These are phyloP conservation scores for Haplosporangium sp. DNA, from an alignment of 371 early-diverging fungal genomes.

Conservation along the genomic window DNA sequence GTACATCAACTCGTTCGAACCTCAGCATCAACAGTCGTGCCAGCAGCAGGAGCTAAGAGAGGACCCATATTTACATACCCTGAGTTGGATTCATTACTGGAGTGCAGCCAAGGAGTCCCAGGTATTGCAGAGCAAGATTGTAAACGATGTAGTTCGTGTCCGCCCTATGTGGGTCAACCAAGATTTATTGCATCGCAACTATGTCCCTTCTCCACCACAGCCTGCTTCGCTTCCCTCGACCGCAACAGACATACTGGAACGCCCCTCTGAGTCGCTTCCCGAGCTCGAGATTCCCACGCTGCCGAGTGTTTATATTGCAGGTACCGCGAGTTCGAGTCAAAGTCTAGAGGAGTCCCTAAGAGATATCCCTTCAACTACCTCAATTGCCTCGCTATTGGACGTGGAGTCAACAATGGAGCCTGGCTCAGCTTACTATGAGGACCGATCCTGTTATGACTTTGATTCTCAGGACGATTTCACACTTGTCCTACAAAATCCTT, in stretches of 20 bases:
- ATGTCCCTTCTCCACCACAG: slow-evolving; percentile 12
- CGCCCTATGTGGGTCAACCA: slow-evolving; percentile 51
- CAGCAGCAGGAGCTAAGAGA: slow-evolving; percentile 36
- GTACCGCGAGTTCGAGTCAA: not conserved
- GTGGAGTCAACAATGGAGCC: slow-evolving; percentile 5
- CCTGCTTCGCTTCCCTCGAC: not conserved
- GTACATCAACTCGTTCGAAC: slow-evolving; percentile 51
- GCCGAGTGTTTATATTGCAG: slow-evolving; percentile 23
- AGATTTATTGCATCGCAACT: slow-evolving; percentile 43
- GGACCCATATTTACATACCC: slow-evolving; percentile 37
- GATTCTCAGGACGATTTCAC: not conserved
- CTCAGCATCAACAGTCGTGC: slow-evolving; percentile 31
- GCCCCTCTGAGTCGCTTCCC: not conserved
- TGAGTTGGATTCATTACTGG: slow-evolving; percentile 55
- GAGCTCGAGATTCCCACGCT: not conserved
- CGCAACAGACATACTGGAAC: not conserved
- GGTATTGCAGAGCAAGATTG: slow-evolving; percentile 48
- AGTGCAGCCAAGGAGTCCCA: slow-evolving; percentile 54
- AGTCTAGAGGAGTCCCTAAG: slow-evolving; percentile 8
- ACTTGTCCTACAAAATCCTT: not conserved
- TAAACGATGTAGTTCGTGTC: slow-evolving; percentile 47
- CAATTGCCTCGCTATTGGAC: slow-evolving; percentile 16
- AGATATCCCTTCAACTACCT: slow-evolving; percentile 27
- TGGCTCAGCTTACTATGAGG: not conserved
- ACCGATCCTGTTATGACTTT: not conserved